Evolutionary conservation across 345 rosid species (phyloP).

Genomic region (Pseudoturritis turrita): DNA sequence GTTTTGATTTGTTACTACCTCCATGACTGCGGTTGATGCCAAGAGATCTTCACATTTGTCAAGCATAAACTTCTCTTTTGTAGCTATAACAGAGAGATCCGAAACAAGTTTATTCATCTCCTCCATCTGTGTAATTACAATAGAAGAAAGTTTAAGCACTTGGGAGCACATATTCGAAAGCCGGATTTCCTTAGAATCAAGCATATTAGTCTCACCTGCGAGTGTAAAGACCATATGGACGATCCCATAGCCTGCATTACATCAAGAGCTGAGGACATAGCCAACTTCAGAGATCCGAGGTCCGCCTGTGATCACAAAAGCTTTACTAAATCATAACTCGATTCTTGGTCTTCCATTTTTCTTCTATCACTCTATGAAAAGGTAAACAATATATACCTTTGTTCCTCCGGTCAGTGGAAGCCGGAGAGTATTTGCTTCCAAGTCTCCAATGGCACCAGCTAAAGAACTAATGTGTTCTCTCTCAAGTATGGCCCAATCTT

Average conservation of each 20-base stretch:
- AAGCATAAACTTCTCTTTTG: slow-evolving; percentile 55
- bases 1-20: slow-evolving; percentile 55
- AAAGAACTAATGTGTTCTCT: slow-evolving; percentile 64
- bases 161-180: not conserved
- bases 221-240: slow-evolving; percentile 54
- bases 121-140: slow-evolving; percentile 43
- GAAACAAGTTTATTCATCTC: slow-evolving; percentile 51
- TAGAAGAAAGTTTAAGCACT: not conserved
- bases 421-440: slow-evolving; percentile 82
- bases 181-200: not conserved
- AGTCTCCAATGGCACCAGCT: slow-evolving; percentile 72
- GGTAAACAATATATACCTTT: slow-evolving; percentile 42
- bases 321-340: not conserved
- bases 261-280: slow-evolving; percentile 80
- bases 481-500: slow-evolving; percentile 79
- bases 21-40: slow-evolving; percentile 59
- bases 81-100: slow-evolving; percentile 54
- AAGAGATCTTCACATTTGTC: slow-evolving; percentile 63
- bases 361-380: not conserved
- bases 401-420: slow-evolving; percentile 77
- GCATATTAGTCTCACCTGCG: slow-evolving; percentile 46
- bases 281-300: slow-evolving; percentile 57
- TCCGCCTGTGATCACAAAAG: slow-evolving; percentile 54
- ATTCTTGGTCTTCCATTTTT: not conserved
- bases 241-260: slow-evolving; percentile 83